phyloP scores from a whole-genome alignment of 2,329 filamentous ascomycete genomes.

The Ceratocystis lukuohia region DNA sequence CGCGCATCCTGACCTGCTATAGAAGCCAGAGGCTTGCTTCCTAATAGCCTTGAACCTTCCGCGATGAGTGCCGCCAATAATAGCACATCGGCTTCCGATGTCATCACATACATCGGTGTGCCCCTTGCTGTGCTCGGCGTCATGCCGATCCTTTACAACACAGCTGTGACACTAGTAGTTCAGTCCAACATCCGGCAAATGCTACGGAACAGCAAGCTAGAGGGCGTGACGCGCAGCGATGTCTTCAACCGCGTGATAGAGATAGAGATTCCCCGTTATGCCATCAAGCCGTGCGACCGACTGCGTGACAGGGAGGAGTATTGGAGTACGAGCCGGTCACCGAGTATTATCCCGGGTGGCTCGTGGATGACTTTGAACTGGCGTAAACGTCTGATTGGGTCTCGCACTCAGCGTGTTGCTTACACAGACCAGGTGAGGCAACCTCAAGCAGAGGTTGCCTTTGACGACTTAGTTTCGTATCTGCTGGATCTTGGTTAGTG shows the following conservation, averaged over 20 bases:
- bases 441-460: slow-evolving; percentile 39
- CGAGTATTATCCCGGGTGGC: slow-evolving; percentile 44
- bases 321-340: slow-evolving; percentile 41
- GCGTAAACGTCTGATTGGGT: slow-evolving; percentile 47
- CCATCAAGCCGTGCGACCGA: slow-evolving; percentile 47
- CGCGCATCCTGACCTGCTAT: background rate
- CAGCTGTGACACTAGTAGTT: slow-evolving; percentile 44
- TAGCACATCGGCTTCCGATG: slow-evolving; percentile 28
- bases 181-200: slow-evolving; percentile 47
- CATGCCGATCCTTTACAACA: slow-evolving; percentile 54
- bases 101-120: slow-evolving; percentile 44
- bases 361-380: slow-evolving; percentile 54
- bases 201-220: slow-evolving; percentile 42
- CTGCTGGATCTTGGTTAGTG: slow-evolving; percentile 41
- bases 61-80: background rate
- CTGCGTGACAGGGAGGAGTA: slow-evolving; percentile 41
- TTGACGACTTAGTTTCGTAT: slow-evolving; percentile 48
- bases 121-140: slow-evolving; percentile 47
- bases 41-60: background rate
- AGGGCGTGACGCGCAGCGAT: slow-evolving; percentile 47
- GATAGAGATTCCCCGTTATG: slow-evolving; percentile 51
- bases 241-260: slow-evolving; percentile 54
- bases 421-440: slow-evolving; percentile 44
- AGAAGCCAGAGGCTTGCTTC: background rate
- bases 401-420: slow-evolving; percentile 49